Base-by-base conservation (phyloP, 2,329 filamentous ascomycete species). In the Trichoderma cornu-damae region DNA sequence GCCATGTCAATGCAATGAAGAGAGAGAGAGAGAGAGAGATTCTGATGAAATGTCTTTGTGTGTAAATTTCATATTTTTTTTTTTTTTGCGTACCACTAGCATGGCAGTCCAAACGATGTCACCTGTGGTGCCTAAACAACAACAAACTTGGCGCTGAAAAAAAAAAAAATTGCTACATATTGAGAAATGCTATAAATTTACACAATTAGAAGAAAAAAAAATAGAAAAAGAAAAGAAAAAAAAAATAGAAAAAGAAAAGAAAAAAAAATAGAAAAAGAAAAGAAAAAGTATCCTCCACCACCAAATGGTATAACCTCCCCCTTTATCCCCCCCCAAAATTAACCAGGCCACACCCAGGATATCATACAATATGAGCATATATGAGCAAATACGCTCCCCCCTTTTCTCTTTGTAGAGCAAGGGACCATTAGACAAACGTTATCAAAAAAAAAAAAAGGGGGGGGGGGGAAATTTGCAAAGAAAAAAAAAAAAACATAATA, bases 321-420 rank as follows among this genome's bases (percentile, higher is more conserved):
- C n/a, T n/a, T n/a, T n/a, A n/a, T n/a, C n/a, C n/a, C n/a, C n/a
- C n/a, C n/a, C n/a, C n/a, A 49, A 32, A 37, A 43, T 55, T 43
- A 55, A 30, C 47, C 51, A 30, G 51, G 42, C 51, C 51, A 30
- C 51, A 37, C 37, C 34, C 16, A n/a, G 46, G 54, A 43, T 50
- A 57, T 57, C 54, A 32, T 50, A 57, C 54, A 57, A 42, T 18
- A 35, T 37, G 51, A 50, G 46, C 54, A 43, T 50, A 43, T 26
- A 51, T n/a, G n/a, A n/a, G n/a, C 26, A 22, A 12, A 22, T 32
- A 50, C n/a, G 46, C 46, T 44, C 54, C 32, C 7, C 32, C 40
- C 16, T 14, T 24, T 42, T 30, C 51, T n/a, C 32, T 38, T 54
- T 22, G 22, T 55, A 47, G 32, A 16, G 14, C 4, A 46, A 7